Base-by-base conservation (phyloP, 1,284 basidiomycete species). In the Trichosporon ovoides region DNA sequence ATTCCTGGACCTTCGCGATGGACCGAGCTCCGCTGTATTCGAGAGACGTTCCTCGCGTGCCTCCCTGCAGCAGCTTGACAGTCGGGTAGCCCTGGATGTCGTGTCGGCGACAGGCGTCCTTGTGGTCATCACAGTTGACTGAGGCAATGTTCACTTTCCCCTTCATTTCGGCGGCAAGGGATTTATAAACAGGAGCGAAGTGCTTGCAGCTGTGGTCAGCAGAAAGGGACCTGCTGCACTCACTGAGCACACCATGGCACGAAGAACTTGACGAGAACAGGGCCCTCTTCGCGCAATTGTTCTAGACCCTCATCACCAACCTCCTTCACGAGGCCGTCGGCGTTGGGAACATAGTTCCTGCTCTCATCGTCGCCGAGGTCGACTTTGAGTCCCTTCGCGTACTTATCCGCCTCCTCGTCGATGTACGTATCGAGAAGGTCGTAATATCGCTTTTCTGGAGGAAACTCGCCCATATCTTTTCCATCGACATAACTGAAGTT, bases 211-310 rank as follows among this genome's bases (percentile, higher is more conserved):
- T 78, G 59, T 9, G 2, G 55, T 68, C 57, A 67, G 61, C n/a
- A 16, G 7, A 12, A 3, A 7, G 14, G 19, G 7, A 13, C 3
- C 3, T 22, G 3, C 18, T 16, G 7, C 20, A 72, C 76, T 68
- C 57, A 80, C 78, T 95, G 92, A 1, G 88, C 87, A 72, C 91
- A 94, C 91, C 91, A 94, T 0, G 92, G 92, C 0, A 91, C 91
- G 70, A 83, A 95, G 79, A 89, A 96, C 73, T 96, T 94, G 77
- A 94, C 81, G 67, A 95, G 89, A 0, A 85, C 80, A 0, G 88
- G 85, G 0, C 89, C 86, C 59, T 83, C 74, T 2, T 77, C 74
- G 22, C 87, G 78, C 0, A 80, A 76, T 20, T 65, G 56, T 10
- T 79, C 71, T 70, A 93, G 86, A 0, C 77, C 82, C 7, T 78